phyloP scores from a whole-genome alignment of 768 basidiomycete genomes.

The Cystofilobasidium macerans region DNA sequence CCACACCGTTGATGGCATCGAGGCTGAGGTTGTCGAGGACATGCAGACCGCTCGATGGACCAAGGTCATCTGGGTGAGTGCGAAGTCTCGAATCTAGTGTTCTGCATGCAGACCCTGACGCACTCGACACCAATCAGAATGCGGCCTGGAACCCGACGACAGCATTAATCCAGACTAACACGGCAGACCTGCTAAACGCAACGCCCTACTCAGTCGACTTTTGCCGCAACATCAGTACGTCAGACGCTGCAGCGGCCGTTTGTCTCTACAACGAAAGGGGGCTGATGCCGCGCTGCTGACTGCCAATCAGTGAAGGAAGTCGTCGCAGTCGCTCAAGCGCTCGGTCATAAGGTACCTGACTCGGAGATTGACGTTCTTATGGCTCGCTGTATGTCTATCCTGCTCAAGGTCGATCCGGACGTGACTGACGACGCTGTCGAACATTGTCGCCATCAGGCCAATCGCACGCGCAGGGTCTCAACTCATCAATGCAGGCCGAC shows the following conservation, averaged over 20 bases:
- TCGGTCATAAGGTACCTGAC: conserved; percentile 22
- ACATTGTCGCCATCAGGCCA: conserved; percentile 1
- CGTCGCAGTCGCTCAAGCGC: conserved; percentile 23
- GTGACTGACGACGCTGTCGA: not conserved
- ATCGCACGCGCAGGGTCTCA: conserved; percentile 21
- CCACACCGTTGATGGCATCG: not conserved
- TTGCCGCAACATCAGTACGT: conserved; percentile 23
- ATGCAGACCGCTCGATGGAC: conserved; percentile 25
- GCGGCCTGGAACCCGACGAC: conserved; percentile 26
- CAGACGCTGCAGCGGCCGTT: not conserved
- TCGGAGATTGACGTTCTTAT: conserved; percentile 24
- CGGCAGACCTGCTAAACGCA: conserved; percentile 19
- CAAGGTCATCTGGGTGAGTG: conserved; percentile 25
- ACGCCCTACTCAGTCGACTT: conserved; percentile 19
- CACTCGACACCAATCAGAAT: conserved; percentile 2
- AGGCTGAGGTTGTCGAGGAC: conserved; percentile 21
- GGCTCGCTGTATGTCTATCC: conserved; percentile 13
- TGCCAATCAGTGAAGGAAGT: conserved; percentile 19
- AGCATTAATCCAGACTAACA: conserved; percentile 23
- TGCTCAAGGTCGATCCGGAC: not conserved
- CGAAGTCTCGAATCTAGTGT: not conserved
- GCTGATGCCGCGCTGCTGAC: too few relatives aligned
- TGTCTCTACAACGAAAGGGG: too few relatives aligned
- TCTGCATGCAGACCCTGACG: too few relatives aligned
- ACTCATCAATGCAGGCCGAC: conserved; percentile 27